These are phyloP conservation scores for Amphibolis antarctica DNA, from an alignment of 106 monocot genomes.

Conservation along the genomic window DNA sequence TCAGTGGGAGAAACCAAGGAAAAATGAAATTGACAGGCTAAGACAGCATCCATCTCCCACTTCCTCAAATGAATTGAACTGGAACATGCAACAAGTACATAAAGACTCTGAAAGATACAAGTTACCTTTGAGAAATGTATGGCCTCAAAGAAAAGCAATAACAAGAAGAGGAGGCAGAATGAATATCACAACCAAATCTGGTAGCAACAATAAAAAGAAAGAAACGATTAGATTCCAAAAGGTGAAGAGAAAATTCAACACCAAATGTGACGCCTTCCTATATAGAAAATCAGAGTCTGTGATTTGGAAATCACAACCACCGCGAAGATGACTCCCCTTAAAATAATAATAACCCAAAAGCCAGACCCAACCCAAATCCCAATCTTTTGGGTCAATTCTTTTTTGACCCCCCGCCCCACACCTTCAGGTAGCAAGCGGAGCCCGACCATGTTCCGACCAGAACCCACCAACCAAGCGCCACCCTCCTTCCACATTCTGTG, in stretches of 20 bases:
- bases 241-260: neutral
- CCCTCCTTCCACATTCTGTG: no score
- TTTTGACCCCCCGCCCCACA: neutral
- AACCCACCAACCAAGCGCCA: no score
- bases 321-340: neutral
- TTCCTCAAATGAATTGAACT: no score
- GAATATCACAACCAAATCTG: neutral
- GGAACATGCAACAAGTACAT: neutral
- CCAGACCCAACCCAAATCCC: neutral
- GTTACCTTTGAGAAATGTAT: neutral
- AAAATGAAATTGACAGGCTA: no score
- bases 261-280: neutral
- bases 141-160: neutral
- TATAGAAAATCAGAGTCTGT: neutral
- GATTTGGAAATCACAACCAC: constrained; percentile 3
- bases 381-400: neutral
- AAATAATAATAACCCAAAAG: neutral
- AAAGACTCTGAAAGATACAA: neutral
- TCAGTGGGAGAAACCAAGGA: no score
- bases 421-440: no score
- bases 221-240: neutral
- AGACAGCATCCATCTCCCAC: no score
- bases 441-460: no score
- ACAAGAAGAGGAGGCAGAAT: neutral
- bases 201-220: neutral